These are phyloP conservation scores for Colletotrichum falcatum DNA, from an alignment of 2,329 filamentous ascomycete species.

Conservation along the genomic window DNA sequence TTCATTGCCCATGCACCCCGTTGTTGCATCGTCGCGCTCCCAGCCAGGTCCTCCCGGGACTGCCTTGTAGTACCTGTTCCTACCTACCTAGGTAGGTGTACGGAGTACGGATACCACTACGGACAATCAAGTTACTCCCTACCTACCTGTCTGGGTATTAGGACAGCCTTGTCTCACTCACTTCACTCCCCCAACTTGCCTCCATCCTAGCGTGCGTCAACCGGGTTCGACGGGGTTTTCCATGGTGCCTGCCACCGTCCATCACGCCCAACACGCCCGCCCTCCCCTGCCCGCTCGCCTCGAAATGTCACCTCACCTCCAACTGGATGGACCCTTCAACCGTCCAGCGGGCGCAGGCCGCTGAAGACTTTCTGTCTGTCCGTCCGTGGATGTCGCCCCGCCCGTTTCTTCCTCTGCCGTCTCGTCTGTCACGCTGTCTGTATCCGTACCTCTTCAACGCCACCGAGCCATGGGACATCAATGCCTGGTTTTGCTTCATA, in stretches of 20 bases:
- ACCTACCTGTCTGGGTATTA: background rate
- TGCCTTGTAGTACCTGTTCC: background rate
- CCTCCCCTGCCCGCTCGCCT: background rate
- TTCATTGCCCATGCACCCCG: constrained; percentile 5
- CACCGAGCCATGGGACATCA: background rate
- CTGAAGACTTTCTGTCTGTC: background rate
- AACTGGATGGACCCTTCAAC: constrained; percentile 3
- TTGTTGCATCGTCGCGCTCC: constrained; percentile 7
- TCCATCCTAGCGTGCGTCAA: constrained; percentile 14
- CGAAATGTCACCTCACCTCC: background rate
- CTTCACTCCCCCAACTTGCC: background rate
- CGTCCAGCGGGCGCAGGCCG: background rate
- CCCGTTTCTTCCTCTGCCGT: background rate
- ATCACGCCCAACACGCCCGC: background rate
- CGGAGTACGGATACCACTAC: too few relatives aligned
- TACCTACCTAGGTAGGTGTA: too few relatives aligned
- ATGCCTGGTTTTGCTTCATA: background rate
- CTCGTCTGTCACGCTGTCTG: background rate
- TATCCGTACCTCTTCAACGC: background rate
- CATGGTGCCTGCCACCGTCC: background rate
- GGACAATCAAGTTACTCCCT: too few relatives aligned
- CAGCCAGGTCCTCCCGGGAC: background rate
- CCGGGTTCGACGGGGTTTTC: background rate
- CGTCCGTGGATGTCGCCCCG: background rate
- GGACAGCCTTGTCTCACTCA: constrained; percentile 5